Percentiles rank a stretch among this genome's conserved stretches.
phyloP scores from a whole-genome alignment of 192 early-diverging fungal genomes.

The Umbelopsis sp. region DNA sequence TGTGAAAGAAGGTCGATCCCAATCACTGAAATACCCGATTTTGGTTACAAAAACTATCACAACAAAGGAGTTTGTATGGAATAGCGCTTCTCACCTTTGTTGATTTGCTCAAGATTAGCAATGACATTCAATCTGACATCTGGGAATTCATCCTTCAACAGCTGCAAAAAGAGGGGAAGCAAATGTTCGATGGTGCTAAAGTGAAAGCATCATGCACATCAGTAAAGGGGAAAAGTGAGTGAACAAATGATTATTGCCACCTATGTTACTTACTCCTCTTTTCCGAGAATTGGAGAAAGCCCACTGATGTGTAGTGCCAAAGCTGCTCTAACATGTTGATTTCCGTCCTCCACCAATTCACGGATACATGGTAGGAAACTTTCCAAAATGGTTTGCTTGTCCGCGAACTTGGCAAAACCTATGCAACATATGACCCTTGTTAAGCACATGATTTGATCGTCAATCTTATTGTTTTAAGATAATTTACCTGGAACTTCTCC shows the following conservation, averaged over 20 bases:
- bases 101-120: slow-evolving; percentile 95
- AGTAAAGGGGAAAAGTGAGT: background rate
- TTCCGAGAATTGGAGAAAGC: slow-evolving; percentile 92
- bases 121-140: slow-evolving; percentile 99
- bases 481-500: slow-evolving; percentile 82
- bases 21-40: slow-evolving; percentile 60
- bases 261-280: slow-evolving; percentile 82
- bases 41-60: background rate
- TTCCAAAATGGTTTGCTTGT: slow-evolving; percentile 76
- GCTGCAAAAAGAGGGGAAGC: slow-evolving; percentile 91
- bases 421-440: background rate
- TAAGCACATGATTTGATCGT: background rate
- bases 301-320: slow-evolving; percentile 96
- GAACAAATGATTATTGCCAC: too few species aligned
- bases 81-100: slow-evolving; percentile 61
- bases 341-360: slow-evolving; percentile 92
- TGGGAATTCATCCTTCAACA: slow-evolving; percentile 96
- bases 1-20: slow-evolving; percentile 98
- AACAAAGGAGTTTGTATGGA: background rate
- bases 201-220: background rate
- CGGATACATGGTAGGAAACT: slow-evolving; percentile 91
- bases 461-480: background rate
- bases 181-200: slow-evolving; percentile 91
- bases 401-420: slow-evolving; percentile 72
- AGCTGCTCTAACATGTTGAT: slow-evolving; percentile 96